A percentile compares a stretch with the other conserved stretches of the same genome.
phyloP scores from a whole-genome alignment of 1,139 yeast genomes.

The Candida anutae region DNA sequence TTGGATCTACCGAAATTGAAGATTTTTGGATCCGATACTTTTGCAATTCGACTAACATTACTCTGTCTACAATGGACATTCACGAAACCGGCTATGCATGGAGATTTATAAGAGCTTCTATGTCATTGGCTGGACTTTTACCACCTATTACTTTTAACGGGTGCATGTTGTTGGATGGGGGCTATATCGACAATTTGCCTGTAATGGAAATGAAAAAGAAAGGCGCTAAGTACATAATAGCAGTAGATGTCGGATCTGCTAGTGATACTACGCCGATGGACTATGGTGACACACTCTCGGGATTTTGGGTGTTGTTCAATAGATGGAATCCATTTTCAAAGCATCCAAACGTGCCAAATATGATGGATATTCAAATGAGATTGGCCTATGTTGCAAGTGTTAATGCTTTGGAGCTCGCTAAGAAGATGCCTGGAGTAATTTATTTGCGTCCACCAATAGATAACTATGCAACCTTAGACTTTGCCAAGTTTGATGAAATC shows the following conservation, averaged over 20 bases:
- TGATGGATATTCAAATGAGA: slow-evolving; percentile 92
- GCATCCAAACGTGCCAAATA: slow-evolving; percentile 83
- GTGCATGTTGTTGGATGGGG: slow-evolving; percentile 90
- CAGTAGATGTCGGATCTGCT: slow-evolving; percentile 95
- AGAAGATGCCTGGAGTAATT: slow-evolving; percentile 76
- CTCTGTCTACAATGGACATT: slow-evolving; percentile 91
- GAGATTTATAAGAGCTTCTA: slow-evolving; percentile 92
- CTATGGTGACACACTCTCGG: slow-evolving; percentile 90
- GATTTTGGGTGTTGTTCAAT: slow-evolving; percentile 84
- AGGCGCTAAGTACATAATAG: slow-evolving; percentile 83
- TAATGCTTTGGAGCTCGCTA: slow-evolving; percentile 83
- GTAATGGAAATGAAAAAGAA: slow-evolving; percentile 83
- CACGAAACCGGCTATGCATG: slow-evolving; percentile 91
- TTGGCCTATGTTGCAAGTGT: slow-evolving; percentile 94
- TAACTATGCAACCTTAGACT: slow-evolving; percentile 83
- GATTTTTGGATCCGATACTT: slow-evolving; percentile 91
- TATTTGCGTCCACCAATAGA: slow-evolving; percentile 94
- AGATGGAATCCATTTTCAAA: slow-evolving; percentile 86
- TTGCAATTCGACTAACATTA: slow-evolving; percentile 92
- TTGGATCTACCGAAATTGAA: slow-evolving; percentile 88
- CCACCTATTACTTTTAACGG: slow-evolving; percentile 91
- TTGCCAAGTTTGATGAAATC: slow-evolving; percentile 86
- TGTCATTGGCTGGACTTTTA: slow-evolving; percentile 90
- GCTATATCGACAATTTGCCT: slow-evolving; percentile 89
- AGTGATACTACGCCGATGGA: slow-evolving; percentile 88